Evolutionary conservation across 108 stramenopile genomes (phyloP), one percentile per base, ranked within the genome.

Genomic region (Pseudonitzschia multiseries): DNA sequence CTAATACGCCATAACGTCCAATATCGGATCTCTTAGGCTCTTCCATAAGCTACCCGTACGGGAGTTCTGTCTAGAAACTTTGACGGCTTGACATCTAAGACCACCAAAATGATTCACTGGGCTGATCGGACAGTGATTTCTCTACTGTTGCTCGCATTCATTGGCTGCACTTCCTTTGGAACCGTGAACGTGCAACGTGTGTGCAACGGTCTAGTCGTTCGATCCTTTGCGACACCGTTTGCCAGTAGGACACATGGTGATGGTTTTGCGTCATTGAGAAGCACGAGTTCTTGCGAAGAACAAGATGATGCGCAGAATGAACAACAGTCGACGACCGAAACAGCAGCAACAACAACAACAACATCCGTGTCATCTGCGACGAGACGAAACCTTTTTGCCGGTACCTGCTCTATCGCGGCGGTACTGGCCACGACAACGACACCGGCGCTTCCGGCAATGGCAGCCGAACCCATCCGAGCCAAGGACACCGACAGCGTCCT

Each of bases 381-480:
- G 6, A 59, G 57, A 59, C 27, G 57, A 59, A 27, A 59, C 26
- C 27, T 59, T 31, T 13, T 59, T 27, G 29, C 57, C 57, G 26
- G 6, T 27, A 27, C 57, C 65, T 22, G 8, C 21, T 32, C 14
- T 22, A 5, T 65, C 18, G 65, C 65, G 22, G 36, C 65, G 36
- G 65, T 0, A 8, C 10, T 33, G 32, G 17, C 32, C 33, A 46
- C 65, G 26, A 44, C 44, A 42, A 46, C 65, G 26, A 44, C 44
- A 42, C 28, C 14, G 53, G 59, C 65, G 28, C 56, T 68, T 31
- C 28, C 50, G 10, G 84, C 78, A 20, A 10, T 62, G 2, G 93
- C 87, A 28, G 93, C 93, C 4, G 71, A 81, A 10, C 93, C 93
- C 18, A 79, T 94, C 42, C 83, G 85, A 18, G 57, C 74, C 14